A percentile compares a stretch with the other conserved stretches of the same genome.
phyloP scores from a whole-genome alignment of 1,139 yeast species.

The Blastobotrys malaysiensis region DNA sequence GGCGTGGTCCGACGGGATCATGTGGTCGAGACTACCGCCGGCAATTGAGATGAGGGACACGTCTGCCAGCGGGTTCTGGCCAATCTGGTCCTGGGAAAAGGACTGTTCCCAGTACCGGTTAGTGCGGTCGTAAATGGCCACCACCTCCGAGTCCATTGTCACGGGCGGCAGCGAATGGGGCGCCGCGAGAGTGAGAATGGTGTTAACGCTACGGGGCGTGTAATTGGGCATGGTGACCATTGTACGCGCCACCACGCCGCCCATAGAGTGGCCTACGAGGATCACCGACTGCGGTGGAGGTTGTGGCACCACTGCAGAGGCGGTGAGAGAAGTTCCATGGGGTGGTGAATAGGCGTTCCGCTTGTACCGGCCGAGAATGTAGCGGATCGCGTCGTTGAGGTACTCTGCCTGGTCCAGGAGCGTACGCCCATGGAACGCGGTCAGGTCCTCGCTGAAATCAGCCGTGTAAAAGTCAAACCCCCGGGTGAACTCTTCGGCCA shows the following conservation, averaged over 20 bases:
- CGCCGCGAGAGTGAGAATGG: constrained; percentile 81
- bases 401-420: constrained; percentile 92
- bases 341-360: background rate
- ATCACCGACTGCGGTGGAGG: constrained; percentile 63
- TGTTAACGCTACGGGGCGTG: constrained; percentile 62
- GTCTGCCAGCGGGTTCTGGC: constrained; percentile 30
- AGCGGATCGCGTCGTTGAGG: constrained; percentile 77
- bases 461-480: constrained; percentile 60
- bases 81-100: constrained; percentile 27
- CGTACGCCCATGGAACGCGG: constrained; percentile 94
- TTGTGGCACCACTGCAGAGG: constrained; percentile 2
- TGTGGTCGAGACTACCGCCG: constrained; percentile 80
- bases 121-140: constrained; percentile 63
- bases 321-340: background rate
- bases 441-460: constrained; percentile 91
- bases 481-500: background rate
- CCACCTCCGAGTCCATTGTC: constrained; percentile 87
- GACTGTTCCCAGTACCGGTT: constrained; percentile 80
- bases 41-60: constrained; percentile 59
- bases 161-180: constrained; percentile 94
- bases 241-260: constrained; percentile 85
- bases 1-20: constrained; percentile 90
- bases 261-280: constrained; percentile 92
- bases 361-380: constrained; percentile 64
- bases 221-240: constrained; percentile 78